Conservation (phyloP, 345 rosid species). For the Dimocarpus longan region DNA sequence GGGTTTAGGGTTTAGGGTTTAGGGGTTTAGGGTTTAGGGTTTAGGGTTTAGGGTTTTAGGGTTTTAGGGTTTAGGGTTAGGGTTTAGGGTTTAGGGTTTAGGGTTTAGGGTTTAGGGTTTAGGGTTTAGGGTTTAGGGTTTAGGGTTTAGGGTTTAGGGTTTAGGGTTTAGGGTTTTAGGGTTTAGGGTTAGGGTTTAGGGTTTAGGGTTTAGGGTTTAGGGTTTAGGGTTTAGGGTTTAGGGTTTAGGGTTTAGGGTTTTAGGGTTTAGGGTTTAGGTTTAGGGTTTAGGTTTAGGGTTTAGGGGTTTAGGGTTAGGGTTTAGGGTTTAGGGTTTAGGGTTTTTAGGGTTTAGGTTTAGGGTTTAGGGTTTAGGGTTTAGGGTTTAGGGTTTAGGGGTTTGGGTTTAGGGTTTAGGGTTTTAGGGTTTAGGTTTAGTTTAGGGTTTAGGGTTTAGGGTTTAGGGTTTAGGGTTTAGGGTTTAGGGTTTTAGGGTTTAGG, state of each 20-base stretch:
- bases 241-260: slow-evolving; percentile 21
- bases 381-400: slow-evolving; percentile 8
- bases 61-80: slow-evolving; percentile 27
- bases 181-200: slow-evolving; percentile 20
- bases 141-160: slow-evolving; percentile 26
- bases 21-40: slow-evolving; percentile 25
- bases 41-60: slow-evolving; percentile 25
- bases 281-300: slow-evolving; percentile 16
- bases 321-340: slow-evolving; percentile 16
- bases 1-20: slow-evolving; percentile 22
- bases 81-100: slow-evolving; percentile 24
- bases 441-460: slow-evolving; percentile 11
- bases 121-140: slow-evolving; percentile 21
- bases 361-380: slow-evolving; percentile 13
- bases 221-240: slow-evolving; percentile 21
- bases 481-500: slow-evolving; percentile 16
- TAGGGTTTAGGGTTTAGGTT: slow-evolving; percentile 9
- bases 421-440: too few species aligned
- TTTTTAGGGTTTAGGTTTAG: slow-evolving; percentile 11
- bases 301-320: too few species aligned
- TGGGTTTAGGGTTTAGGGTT: too few species aligned
- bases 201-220: slow-evolving; percentile 18
- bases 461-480: slow-evolving; percentile 12
- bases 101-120: slow-evolving; percentile 23
- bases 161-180: slow-evolving; percentile 24